phyloP scores from a whole-genome alignment of 1,284 basidiomycete genomes.

The Apiotrichum gamsii region DNA sequence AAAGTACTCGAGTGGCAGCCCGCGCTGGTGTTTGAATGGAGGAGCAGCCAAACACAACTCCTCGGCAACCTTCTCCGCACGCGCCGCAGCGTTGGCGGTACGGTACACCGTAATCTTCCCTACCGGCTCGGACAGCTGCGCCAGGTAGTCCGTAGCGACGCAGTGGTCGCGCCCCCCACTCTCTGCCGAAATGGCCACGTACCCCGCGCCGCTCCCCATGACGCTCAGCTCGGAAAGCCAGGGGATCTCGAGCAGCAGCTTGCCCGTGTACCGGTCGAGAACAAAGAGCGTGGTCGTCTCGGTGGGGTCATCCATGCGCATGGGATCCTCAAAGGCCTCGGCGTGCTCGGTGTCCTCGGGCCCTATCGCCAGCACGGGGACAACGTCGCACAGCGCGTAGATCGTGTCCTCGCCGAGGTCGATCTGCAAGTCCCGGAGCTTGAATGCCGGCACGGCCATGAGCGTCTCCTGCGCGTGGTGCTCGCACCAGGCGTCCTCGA shows the following conservation, averaged over 20 bases:
- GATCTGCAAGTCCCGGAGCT: neutral
- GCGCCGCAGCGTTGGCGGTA: constrained; percentile 1
- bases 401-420: constrained; percentile 4
- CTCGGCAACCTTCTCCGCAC: neutral
- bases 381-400: constrained; percentile 4
- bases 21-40: constrained; percentile 1
- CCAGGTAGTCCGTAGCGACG: neutral
- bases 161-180: no score
- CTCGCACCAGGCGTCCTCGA: constrained; percentile 7
- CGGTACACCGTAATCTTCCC: constrained; percentile 1
- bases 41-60: neutral
- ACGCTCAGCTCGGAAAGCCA: neutral
- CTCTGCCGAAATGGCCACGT: constrained; percentile 3
- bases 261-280: constrained; percentile 6
- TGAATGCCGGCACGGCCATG: constrained; percentile 3
- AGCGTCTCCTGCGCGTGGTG: constrained; percentile 3
- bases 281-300: constrained; percentile 1
- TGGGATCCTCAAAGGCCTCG: no score
- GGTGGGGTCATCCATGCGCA: neutral
- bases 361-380: no score
- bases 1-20: constrained; percentile 20
- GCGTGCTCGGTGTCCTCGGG: no score
- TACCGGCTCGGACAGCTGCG: neutral
- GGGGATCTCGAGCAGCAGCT: constrained; percentile 4
- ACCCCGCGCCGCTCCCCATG: constrained; percentile 6